A percentile compares a stretch with the other conserved stretches of the same genome.
Conservation (phyloP, 805 yeast genomes). For the Dipodascus geniculatus region DNA sequence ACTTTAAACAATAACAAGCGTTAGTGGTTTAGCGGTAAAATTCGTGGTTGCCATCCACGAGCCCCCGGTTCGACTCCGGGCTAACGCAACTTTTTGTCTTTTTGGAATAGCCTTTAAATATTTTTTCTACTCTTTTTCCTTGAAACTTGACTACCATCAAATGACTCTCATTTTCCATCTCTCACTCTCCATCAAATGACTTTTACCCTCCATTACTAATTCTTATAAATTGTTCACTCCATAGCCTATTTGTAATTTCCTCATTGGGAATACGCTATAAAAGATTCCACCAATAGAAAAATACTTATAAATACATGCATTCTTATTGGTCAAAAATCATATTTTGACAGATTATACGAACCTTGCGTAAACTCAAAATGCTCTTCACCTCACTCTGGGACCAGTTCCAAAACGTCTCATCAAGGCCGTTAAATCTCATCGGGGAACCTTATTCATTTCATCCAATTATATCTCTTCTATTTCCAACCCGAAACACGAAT, state of each 20-base stretch:
- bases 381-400: not conserved
- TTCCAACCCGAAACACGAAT: not conserved
- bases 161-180: too few species aligned
- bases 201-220: not conserved
- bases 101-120: not conserved
- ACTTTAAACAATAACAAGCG: constrained; percentile 22
- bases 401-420: too few species aligned
- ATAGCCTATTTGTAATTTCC: not conserved
- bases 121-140: not conserved
- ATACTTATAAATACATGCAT: not conserved
- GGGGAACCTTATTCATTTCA: not conserved
- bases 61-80: constrained; percentile 54
- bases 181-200: too few species aligned
- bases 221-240: not conserved
- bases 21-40: constrained; percentile 47
- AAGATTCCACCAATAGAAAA: not conserved
- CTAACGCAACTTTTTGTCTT: constrained; percentile 30
- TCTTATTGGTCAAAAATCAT: not conserved
- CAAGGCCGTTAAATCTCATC: not conserved
- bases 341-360: not conserved
- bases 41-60: constrained; percentile 46
- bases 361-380: not conserved
- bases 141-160: not conserved
- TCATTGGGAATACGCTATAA: not conserved
- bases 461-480: not conserved